Evolutionary conservation across 108 stramenopile species (phyloP), one percentile per base, ranked within the genome.

Genomic region (Parietichytrium sp.): DNA sequence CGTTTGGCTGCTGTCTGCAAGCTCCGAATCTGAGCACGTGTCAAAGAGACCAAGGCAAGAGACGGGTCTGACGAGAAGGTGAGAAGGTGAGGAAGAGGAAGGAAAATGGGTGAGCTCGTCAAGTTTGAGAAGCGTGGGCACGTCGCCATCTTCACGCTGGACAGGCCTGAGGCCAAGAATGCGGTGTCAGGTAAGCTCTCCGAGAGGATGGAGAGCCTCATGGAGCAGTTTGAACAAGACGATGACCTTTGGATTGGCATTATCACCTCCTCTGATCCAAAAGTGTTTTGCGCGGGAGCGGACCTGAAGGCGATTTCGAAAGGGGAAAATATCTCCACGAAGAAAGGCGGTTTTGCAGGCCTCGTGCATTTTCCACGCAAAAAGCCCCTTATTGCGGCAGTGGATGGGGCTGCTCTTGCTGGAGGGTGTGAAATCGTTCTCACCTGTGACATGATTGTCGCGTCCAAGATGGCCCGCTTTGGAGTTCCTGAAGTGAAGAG

Each of bases 241-340:
- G 25, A 72, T 3, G 42, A 72, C 61, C 61, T 72, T 25, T 72
- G 61, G 61, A 72, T 72, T 25, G 61, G 61, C 61, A 72, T 72
- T 42, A 33, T 72, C 61, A 42, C 61, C 42, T 72, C 61, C 1
- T 72, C 61, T 16, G 38, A 72, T 25, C 20, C 18, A 45, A 72
- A 72, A 25, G 61, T 72, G n/a, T 72, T 72, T 72, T 72, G 61
- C 61, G 61, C 61, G 20, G 61, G 61, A 33, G 61, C 61, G 6
- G 61, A 72, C 61, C 42, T 72, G n/a, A 72, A 72, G 61, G 61
- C 61, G 23, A 72, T 72, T 42, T 45, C 36, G 38, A 42, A 33
- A n/a, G 61, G 61, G 1, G 38, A 72, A 2, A 72, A n/a, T 42
- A 72, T 72, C 42, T 33, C 36, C 38, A 72, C 61, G 38, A 16